Percentiles rank a stretch among this genome's conserved stretches.
phyloP scores from a whole-genome alignment of 305 asterid genomes.

The Fraxinus greggii region DNA sequence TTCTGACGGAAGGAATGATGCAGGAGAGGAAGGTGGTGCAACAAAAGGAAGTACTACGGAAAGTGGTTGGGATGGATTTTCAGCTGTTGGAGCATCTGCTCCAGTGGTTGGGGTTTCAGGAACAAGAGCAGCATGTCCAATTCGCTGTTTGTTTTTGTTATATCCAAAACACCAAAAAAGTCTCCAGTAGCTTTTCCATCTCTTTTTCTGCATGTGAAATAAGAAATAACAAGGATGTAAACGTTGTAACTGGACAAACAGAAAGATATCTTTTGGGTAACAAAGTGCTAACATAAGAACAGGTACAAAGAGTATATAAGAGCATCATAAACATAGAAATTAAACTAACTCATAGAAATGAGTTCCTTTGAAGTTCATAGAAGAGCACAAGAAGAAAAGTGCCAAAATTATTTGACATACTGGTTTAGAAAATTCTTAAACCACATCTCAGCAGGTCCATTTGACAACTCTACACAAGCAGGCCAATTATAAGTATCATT shows the following conservation, averaged over 20 bases:
- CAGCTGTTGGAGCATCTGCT: slow-evolving; percentile 38
- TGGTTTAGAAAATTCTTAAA: background rate
- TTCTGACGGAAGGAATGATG: slow-evolving; percentile 80
- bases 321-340: background rate
- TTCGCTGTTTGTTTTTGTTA: slow-evolving; percentile 55
- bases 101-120: slow-evolving; percentile 58
- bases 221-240: background rate
- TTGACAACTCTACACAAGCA: background rate
- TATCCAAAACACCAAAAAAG: slow-evolving; percentile 79
- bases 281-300: background rate
- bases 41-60: slow-evolving; percentile 63
- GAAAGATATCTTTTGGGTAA: background rate
- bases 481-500: background rate
- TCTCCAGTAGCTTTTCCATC: slow-evolving; percentile 83
- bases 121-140: slow-evolving; percentile 69
- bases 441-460: background rate
- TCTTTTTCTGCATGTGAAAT: slow-evolving; percentile 59
- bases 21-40: slow-evolving; percentile 97
- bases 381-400: background rate
- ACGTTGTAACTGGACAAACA: background rate
- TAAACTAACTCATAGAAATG: background rate
- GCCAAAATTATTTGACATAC: background rate
- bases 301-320: background rate
- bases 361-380: background rate
- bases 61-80: slow-evolving; percentile 46